A percentile compares a stretch with the other conserved stretches of the same genome.
Evolutionary conservation across 345 rosid genomes (phyloP).

Genomic region (Laguncularia racemosa): DNA sequence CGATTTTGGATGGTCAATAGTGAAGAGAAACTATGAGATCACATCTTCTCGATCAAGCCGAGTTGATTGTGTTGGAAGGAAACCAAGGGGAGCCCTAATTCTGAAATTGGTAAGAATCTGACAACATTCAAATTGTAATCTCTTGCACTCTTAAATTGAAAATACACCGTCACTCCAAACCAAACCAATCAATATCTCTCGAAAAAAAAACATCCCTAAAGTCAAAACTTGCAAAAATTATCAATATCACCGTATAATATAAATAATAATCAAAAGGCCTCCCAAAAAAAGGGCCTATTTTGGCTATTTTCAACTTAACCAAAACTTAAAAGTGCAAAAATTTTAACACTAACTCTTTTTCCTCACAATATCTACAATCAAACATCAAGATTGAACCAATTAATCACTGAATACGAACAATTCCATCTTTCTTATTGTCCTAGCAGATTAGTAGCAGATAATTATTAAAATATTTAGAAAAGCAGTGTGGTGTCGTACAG

Average conservation of each 20-base stretch:
- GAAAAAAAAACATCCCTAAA: background rate
- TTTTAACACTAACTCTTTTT: background rate
- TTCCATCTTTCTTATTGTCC: background rate
- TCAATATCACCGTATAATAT: slow-evolving; percentile 9
- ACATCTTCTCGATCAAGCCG: too few relatives aligned
- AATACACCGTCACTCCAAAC: slow-evolving; percentile 79
- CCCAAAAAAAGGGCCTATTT: slow-evolving; percentile 11
- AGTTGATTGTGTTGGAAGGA: too few relatives aligned
- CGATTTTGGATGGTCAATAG: too few relatives aligned
- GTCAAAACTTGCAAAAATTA: background rate
- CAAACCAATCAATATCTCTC: slow-evolving; percentile 3
- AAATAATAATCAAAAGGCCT: slow-evolving; percentile 7
- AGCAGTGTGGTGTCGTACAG: too few relatives aligned
- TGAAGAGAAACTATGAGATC: too few relatives aligned
- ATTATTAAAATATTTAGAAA: too few relatives aligned
- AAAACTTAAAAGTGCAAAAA: slow-evolving; percentile 8
- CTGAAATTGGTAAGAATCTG: too few relatives aligned
- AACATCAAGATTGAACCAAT: slow-evolving; percentile 10
- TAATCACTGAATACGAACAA: background rate
- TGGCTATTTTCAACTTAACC: background rate
- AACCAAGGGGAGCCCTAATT: too few relatives aligned
- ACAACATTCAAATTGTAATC: slow-evolving; percentile 62
- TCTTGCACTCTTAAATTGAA: slow-evolving; percentile 99
- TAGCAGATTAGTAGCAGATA: too few relatives aligned
- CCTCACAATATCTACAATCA: slow-evolving; percentile 5